These are phyloP conservation scores for Tetradesmus lagerheimii DNA, from an alignment of 139 green algal genomes.

Conservation along the genomic window DNA sequence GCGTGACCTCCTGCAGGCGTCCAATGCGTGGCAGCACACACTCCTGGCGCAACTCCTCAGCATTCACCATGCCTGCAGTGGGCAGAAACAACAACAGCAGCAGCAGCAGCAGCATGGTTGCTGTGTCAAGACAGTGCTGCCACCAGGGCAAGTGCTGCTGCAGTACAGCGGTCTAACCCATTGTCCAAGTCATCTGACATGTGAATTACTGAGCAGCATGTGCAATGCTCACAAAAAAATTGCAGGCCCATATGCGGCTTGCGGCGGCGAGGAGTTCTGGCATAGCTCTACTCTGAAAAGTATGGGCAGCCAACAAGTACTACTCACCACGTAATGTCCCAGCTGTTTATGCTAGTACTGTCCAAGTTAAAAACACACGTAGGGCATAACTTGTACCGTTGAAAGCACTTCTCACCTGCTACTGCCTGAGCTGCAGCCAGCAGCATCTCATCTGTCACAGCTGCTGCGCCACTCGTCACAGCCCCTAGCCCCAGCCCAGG, in stretches of 20 bases:
- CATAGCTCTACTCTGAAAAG: too few relatives aligned
- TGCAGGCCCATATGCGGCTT: not conserved
- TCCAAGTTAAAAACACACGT: too few relatives aligned
- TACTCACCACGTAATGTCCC: too few relatives aligned
- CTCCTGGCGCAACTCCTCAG: constrained; percentile 27
- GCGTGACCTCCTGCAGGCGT: constrained; percentile 18
- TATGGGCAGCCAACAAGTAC: too few relatives aligned
- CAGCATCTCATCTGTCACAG: constrained; percentile 75
- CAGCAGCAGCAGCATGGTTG: not conserved
- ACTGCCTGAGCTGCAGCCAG: constrained; percentile 74
- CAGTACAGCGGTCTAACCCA: too few relatives aligned
- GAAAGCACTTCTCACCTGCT: constrained; percentile 39
- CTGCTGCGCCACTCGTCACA: constrained; percentile 51
- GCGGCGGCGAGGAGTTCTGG: too few relatives aligned
- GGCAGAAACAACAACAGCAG: not conserved
- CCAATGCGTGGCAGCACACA: constrained; percentile 31
- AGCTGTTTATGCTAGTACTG: too few relatives aligned
- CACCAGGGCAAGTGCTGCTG: too few relatives aligned
- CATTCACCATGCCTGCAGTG: constrained; percentile 34
- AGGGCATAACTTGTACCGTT: not conserved
- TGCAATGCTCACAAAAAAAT: too few relatives aligned
- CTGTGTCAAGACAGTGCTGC: too few relatives aligned
- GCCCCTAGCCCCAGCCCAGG: constrained; percentile 67
- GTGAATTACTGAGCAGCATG: too few relatives aligned
- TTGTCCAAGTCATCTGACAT: too few relatives aligned